Conservation (phyloP, 2,329 filamentous ascomycete species). For the Botrytis porri region DNA sequence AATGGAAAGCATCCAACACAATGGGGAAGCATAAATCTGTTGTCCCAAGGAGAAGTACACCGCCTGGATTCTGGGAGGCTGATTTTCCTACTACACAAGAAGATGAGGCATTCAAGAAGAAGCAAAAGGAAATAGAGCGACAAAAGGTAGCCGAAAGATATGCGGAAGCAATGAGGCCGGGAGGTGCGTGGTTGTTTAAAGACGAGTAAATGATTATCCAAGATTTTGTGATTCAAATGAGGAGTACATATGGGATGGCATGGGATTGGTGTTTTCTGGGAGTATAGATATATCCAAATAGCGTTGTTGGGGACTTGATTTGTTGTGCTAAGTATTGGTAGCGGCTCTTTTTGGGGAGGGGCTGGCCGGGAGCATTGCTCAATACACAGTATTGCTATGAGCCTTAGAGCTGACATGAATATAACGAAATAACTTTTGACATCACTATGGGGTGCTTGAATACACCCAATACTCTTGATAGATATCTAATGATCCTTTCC, state of each 20-base stretch:
- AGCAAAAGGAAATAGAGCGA: constrained; percentile 61
- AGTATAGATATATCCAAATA: constrained; percentile 6
- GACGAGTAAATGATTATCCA: constrained; percentile 55
- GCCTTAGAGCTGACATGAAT: neutral
- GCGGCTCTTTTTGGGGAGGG: neutral
- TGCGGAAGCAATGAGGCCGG: constrained; percentile 74
- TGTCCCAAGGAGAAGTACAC: constrained; percentile 67
- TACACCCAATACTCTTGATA: neutral
- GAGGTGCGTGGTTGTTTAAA: constrained; percentile 75
- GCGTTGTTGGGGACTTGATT: neutral
- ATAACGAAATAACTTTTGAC: neutral
- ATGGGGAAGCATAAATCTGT: constrained; percentile 75
- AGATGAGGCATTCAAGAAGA: constrained; percentile 59
- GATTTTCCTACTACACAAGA: constrained; percentile 92
- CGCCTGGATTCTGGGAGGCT: constrained; percentile 85
- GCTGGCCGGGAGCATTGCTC: neutral
- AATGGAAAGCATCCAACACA: constrained; percentile 67
- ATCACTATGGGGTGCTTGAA: neutral
- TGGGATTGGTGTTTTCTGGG: neutral
- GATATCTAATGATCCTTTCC: neutral
- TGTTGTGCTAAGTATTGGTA: neutral
- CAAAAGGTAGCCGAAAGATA: constrained; percentile 69
- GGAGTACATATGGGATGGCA: neutral
- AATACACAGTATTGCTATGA: neutral
- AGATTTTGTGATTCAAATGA: neutral